These are phyloP conservation scores for Bryoglossum gracile DNA, from an alignment of 495 filamentous ascomycete species.

Conservation along the genomic window DNA sequence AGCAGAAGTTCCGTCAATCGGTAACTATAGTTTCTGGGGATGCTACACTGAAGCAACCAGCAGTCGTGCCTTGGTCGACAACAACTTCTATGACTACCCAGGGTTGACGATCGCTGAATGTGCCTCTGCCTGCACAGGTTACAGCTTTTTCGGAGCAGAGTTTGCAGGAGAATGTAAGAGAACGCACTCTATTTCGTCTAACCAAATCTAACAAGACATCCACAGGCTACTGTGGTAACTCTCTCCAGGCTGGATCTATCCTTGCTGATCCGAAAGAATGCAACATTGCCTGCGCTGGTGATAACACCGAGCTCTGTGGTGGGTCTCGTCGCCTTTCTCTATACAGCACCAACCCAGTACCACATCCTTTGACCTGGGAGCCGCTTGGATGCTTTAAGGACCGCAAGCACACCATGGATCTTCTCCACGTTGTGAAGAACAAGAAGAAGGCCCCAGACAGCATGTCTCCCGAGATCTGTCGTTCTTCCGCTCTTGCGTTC, in stretches of 20 bases:
- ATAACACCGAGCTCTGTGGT: not conserved
- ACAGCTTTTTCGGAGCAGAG: not conserved
- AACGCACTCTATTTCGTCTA: not conserved
- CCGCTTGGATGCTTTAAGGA: not conserved
- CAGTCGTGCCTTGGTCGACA: not conserved
- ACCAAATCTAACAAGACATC: not conserved
- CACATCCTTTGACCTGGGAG: not conserved
- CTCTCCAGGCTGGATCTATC: not conserved
- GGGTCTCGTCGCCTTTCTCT: not conserved
- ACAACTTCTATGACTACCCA: not conserved
- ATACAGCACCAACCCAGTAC: not conserved
- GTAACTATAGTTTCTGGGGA: not conserved
- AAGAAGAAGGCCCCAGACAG: not conserved
- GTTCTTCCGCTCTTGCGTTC: not conserved
- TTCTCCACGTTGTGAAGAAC: not conserved
- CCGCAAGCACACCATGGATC: not conserved
- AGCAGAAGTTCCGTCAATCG: not conserved
- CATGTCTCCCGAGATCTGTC: not conserved
- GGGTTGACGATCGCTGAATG: not conserved
- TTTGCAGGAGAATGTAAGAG: not conserved
- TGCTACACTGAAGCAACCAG: not conserved
- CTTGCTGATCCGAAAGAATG: not conserved
- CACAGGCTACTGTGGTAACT: not conserved
- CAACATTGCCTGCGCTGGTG: not conserved
- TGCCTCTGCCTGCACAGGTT: not conserved